Evolutionary conservation across 345 rosid species (phyloP).

Genomic region (Lepidium didymum): DNA sequence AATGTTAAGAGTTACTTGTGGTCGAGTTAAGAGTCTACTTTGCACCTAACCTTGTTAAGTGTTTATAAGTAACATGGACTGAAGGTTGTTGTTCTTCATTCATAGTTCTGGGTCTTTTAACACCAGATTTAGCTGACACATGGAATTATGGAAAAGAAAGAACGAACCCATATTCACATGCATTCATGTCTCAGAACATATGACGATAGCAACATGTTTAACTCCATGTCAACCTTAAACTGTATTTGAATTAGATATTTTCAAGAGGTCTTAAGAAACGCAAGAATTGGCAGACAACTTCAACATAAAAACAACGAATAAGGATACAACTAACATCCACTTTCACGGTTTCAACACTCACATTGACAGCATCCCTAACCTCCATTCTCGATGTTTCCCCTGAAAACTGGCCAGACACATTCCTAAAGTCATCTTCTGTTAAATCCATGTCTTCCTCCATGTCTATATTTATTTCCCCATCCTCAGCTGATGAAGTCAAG

Average conservation of each 20-base stretch:
- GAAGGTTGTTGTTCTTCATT: slow-evolving; percentile 55
- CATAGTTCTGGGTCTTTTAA: slow-evolving; percentile 59
- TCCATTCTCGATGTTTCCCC: slow-evolving; percentile 25
- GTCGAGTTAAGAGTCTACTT: not conserved
- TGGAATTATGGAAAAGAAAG: slow-evolving; percentile 47
- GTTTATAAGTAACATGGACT: slow-evolving; percentile 61
- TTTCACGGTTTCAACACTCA: slow-evolving; percentile 33
- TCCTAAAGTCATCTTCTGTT: slow-evolving; percentile 30
- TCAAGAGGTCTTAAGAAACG: not conserved
- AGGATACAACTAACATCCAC: slow-evolving; percentile 62
- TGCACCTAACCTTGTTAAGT: slow-evolving; percentile 62
- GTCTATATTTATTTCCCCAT: slow-evolving; percentile 7
- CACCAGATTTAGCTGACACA: slow-evolving; percentile 52
- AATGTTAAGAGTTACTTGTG: not conserved
- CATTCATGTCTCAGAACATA: slow-evolving; percentile 1
- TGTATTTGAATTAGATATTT: not conserved
- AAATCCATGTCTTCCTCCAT: slow-evolving; percentile 34
- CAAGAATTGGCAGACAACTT: not conserved
- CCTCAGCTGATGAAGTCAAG: not conserved
- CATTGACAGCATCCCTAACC: slow-evolving; percentile 33
- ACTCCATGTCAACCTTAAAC: not conserved
- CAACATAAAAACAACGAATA: slow-evolving; percentile 6
- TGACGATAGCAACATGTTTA: not conserved
- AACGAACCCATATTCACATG: slow-evolving; percentile 6
- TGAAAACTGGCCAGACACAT: slow-evolving; percentile 28